phyloP scores from a whole-genome alignment of 768 basidiomycete species.

The Tricholoma sp. region DNA sequence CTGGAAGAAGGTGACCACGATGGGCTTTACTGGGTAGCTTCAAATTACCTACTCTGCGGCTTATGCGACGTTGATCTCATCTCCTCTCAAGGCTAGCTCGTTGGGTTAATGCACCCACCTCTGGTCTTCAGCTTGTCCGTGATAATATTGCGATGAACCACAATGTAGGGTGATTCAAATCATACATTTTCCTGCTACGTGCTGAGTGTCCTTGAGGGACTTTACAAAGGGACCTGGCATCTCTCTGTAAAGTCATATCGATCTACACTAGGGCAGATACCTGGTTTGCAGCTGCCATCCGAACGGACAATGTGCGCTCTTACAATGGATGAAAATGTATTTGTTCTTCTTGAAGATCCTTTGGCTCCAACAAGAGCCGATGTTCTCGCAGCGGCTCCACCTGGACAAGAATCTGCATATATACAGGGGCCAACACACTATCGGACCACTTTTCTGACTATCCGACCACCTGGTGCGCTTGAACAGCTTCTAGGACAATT shows the following conservation, averaged over 20 bases:
- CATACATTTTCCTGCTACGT: conserved; percentile 2
- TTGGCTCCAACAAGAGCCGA: conserved; percentile 65
- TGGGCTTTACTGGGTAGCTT: conserved; percentile 62
- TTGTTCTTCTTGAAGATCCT: conserved; percentile 75
- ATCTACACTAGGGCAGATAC: conserved; percentile 58
- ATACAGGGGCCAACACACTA: conserved; percentile 58
- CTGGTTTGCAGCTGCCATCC: conserved; percentile 41
- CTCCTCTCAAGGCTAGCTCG: conserved; percentile 54
- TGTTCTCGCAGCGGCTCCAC: conserved; percentile 40
- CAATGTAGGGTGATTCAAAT: conserved; percentile 37
- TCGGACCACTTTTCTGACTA: conserved; percentile 71
- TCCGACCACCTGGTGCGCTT: conserved; percentile 67
- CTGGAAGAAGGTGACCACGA: conserved; percentile 13
- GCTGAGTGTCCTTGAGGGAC: conserved; percentile 40
- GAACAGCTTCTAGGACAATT: conserved; percentile 73
- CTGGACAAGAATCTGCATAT: conserved; percentile 36
- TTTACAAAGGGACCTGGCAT: conserved; percentile 59
- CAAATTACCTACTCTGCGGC: conserved; percentile 6
- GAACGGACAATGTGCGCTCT: conserved; percentile 74
- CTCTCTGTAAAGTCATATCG: conserved; percentile 71
- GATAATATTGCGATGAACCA: conserved; percentile 71
- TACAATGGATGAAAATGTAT: conserved; percentile 77
- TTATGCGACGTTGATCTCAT: conserved; percentile 3
- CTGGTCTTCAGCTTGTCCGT: conserved; percentile 61
- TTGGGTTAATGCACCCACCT: conserved; percentile 79